Base-by-base conservation (phyloP, 108 stramenopile species). In the Seminavis robusta region DNA sequence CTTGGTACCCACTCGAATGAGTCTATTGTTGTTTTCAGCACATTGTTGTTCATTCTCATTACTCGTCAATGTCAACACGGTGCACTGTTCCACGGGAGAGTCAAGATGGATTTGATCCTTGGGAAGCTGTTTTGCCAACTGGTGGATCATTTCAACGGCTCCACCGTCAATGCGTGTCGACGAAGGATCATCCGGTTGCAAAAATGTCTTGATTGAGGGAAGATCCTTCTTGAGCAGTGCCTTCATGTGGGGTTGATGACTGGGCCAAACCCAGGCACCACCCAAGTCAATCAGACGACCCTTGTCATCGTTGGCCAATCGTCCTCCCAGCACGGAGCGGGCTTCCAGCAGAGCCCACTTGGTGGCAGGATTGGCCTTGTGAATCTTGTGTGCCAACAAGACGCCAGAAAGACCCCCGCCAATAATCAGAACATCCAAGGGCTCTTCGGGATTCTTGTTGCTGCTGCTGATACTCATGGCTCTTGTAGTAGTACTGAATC, bases 251-350 rank as follows among this genome's bases (percentile, higher is more conserved):
- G 69, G 77, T 45, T 79, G 77, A 40, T 69, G 63, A 9, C 24
- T 45, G 8, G 81, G 73, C 76, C 76, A 82, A 6, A 77, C 59
- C 76, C 81, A 77, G 1, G 81, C 81, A 33, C 75, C 81, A 3
- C 76, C 81, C 55, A 82, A 34, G 47, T 82, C 81, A 33, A 82
- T 78, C 5, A 20, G 21, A 30, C 73, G 23, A 10, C 48, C 65
- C n/a, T 20, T 21, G 24, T 41, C 36, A 33, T 76, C 71, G 43
- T 79, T 83, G 32, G 54, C 48, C 41, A 79, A 47, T 33, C 77
- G 73, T 42, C 77, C 81, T 16, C 81, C 81, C 13, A 79, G 47
- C 7, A 58, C 47, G 40, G 61, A 37, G 9, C 52, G 52, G 3
- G 77, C 74, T 52, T 83, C 77, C 33, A 79, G 45, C 0, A 79